These are phyloP conservation scores for Pittosporum tobira DNA, from an alignment of 129 eudicot genomes.

Conservation along the genomic window DNA sequence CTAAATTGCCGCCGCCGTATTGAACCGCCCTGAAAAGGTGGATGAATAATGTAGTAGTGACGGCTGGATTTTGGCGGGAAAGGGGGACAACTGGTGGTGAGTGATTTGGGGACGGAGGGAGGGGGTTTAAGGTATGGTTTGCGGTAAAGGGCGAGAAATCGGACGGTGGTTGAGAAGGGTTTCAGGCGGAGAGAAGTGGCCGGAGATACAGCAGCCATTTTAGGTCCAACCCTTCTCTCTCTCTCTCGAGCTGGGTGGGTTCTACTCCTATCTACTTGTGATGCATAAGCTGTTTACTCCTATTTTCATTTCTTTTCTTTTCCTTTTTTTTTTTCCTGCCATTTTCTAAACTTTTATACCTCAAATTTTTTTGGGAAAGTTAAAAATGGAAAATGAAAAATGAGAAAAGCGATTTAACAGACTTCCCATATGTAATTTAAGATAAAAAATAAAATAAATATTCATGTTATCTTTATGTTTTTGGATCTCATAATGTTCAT, in stretches of 20 bases:
- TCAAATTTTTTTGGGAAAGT: no score
- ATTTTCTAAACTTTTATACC: no score
- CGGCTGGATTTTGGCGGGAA: slow-evolving; percentile 20
- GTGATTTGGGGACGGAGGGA: slow-evolving; percentile 17
- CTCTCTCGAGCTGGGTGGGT: background rate
- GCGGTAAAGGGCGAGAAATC: slow-evolving; percentile 35
- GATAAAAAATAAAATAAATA: no score
- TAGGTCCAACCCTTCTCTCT: background rate
- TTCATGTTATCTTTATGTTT: no score
- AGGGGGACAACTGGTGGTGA: slow-evolving; percentile 11
- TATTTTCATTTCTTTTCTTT: no score
- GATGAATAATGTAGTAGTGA: slow-evolving; percentile 14
- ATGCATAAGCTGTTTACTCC: no score
- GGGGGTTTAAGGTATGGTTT: slow-evolving; percentile 17
- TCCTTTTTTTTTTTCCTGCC: no score
- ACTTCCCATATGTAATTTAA: no score
- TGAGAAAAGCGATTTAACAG: no score
- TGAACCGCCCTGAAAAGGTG: slow-evolving; percentile 18
- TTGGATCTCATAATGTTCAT: no score
- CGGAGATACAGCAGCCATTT: slow-evolving; percentile 70
- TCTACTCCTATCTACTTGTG: no score
- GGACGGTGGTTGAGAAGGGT: slow-evolving; percentile 47
- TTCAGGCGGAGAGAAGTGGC: slow-evolving; percentile 49
- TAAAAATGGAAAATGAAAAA: no score
- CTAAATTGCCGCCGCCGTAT: slow-evolving; percentile 9